Evolutionary conservation across 345 rosid species (phyloP), one percentile per base, ranked within the genome.

Genomic region (Abelmoschus esculentus): DNA sequence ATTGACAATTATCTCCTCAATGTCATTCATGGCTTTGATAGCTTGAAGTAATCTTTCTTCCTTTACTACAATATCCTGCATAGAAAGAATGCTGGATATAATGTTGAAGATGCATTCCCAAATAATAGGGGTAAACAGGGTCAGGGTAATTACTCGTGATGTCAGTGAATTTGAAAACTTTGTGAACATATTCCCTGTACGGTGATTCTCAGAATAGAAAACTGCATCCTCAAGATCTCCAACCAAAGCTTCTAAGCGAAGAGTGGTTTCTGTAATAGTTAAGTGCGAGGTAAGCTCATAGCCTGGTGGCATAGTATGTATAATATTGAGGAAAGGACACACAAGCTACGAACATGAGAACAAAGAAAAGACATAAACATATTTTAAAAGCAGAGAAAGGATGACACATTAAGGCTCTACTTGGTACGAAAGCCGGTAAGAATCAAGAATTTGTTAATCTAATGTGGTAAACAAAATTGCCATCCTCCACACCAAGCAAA

Each of bases 141-240:
- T 11, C 4, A 61, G 26, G 63, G 19, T 14, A 69, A 31, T 75
- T 72, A 86, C 86, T 61, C 53, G 61, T 32, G 79, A 49, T 62
- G 73, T 56, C 46, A 76, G 42, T 60, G 70, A 72, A 34, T 66
- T 72, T 1, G 68, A 72, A 81, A 62, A 73, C 77, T 80, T 87
- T 56, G 75, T 67, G 73, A 84, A 71, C 80, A 79, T 73, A 74
- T 79, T 78, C 82, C 76, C 69, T 6, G 44, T 57, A 60, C 57
- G 70, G 28, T 28, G 73, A 78, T 73, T 74, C 29, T 74, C 75
- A 61, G 82, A 64, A 66, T 19, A 78, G 72, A 82, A 82, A 74
- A 82, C 86, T 44, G 83, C 84, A 85, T 91, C 97, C 76, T 91
- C 97, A 47, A 91, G 86, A 73, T 91, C 96, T 59, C 97, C 97